Conservation (phyloP, 2,329 filamentous ascomycete genomes). For the Microthyrium microscopicum region DNA sequence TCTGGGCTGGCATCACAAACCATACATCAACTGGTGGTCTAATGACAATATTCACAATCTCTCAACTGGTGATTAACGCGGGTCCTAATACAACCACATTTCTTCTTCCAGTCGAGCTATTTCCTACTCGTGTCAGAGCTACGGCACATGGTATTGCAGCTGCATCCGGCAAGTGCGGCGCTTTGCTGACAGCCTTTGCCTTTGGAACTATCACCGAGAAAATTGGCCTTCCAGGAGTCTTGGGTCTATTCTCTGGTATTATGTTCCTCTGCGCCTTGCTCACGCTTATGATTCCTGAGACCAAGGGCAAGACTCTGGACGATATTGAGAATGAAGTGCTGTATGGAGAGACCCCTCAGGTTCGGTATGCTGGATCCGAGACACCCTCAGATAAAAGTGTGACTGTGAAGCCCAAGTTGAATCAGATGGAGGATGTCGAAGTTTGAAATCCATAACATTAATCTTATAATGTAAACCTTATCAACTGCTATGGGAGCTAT, state of each 20-base stretch:
- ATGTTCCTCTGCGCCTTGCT: not conserved
- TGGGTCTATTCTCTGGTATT: slow-evolving; percentile 1
- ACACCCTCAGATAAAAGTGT: too few relatives aligned
- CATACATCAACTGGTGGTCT: not conserved
- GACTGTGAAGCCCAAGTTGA: too few relatives aligned
- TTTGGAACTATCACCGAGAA: not conserved
- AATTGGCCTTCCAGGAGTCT: not conserved
- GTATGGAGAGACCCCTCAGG: not conserved
- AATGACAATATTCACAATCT: not conserved
- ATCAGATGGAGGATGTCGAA: too few relatives aligned
- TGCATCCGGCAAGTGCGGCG: slow-evolving; percentile 34
- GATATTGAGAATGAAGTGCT: slow-evolving; percentile 2
- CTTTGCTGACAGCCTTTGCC: slow-evolving; percentile 18
- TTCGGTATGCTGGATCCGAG: too few relatives aligned
- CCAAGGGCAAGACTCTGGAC: slow-evolving; percentile 2
- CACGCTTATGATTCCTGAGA: slow-evolving; percentile 2
- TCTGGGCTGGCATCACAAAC: not conserved
- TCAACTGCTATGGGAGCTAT: too few relatives aligned
- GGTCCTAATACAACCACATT: slow-evolving; percentile 14
- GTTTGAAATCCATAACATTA: too few relatives aligned
- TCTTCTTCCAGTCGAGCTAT: slow-evolving; percentile 37
- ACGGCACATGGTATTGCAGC: slow-evolving; percentile 37
- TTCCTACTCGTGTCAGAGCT: slow-evolving; percentile 36
- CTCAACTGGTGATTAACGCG: not conserved
- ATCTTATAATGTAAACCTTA: too few relatives aligned